Percentiles rank a stretch among this genome's conserved stretches.
Evolutionary conservation across 768 basidiomycete species (phyloP).

Genomic region (Suillus fuscotomentosus): DNA sequence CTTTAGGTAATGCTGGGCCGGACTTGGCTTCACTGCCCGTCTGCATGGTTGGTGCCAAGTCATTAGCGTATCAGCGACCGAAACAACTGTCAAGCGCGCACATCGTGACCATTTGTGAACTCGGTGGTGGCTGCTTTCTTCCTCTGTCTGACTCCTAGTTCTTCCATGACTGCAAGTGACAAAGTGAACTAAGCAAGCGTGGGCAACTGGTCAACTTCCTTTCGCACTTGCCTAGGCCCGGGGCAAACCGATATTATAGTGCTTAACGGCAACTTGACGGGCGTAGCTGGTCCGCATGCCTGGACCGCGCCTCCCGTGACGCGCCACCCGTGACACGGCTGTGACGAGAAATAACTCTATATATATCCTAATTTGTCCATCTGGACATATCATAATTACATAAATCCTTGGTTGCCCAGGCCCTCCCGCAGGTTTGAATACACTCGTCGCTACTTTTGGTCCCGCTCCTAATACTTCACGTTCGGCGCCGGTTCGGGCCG

Average conservation of each 20-base stretch:
- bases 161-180: conserved; percentile 10
- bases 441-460: too few species aligned
- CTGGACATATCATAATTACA: too few species aligned
- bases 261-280: not conserved
- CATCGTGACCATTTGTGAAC: conserved; percentile 10
- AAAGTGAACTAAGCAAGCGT: not conserved
- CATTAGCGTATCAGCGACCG: not conserved
- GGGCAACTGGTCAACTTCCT: not conserved
- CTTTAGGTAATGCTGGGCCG: not conserved
- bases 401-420: too few species aligned
- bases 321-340: too few species aligned
- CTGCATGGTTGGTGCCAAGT: conserved; percentile 6
- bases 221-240: not conserved
- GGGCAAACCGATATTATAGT: not conserved
- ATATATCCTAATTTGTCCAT: too few species aligned
- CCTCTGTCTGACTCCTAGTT: conserved; percentile 23
- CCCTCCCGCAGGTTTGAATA: too few species aligned
- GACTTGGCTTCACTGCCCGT: not conserved
- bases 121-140: conserved; percentile 5
- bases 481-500: not conserved
- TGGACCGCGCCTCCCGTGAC: too few species aligned
- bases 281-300: too few species aligned
- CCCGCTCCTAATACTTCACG: too few species aligned
- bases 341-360: too few species aligned
- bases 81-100: not conserved